Evolutionary conservation across 2,329 filamentous ascomycete species (phyloP).

Genomic region (Colletotrichum musae): DNA sequence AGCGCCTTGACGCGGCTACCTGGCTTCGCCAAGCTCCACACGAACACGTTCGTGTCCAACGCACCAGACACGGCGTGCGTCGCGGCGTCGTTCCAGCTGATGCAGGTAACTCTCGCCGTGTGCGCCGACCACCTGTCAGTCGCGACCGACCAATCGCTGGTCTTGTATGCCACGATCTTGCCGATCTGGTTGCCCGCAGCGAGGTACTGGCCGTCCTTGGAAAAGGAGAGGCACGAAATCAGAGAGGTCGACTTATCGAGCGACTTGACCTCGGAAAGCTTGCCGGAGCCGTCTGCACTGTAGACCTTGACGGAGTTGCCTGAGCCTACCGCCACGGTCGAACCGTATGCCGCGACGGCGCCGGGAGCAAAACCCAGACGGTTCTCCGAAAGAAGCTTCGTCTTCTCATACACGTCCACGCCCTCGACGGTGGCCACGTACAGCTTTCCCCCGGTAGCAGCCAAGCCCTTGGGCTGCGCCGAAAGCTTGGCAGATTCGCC

Average conservation of each 20-base stretch:
- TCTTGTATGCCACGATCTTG: slow-evolving; percentile 88
- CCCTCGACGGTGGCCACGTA: slow-evolving; percentile 71
- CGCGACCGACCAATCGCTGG: slow-evolving; percentile 75
- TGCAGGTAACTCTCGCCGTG: slow-evolving; percentile 69
- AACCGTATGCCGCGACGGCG: slow-evolving; percentile 78
- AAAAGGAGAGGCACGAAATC: slow-evolving; percentile 88
- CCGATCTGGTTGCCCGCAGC: slow-evolving; percentile 88
- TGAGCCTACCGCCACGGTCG: slow-evolving; percentile 80
- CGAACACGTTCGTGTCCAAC: slow-evolving; percentile 91
- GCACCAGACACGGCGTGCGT: slow-evolving; percentile 87
- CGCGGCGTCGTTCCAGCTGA: slow-evolving; percentile 83
- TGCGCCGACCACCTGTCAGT: slow-evolving; percentile 81
- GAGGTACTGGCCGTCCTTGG: slow-evolving; percentile 80
- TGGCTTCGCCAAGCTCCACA: slow-evolving; percentile 90
- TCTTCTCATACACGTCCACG: slow-evolving; percentile 70
- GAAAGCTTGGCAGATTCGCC: slow-evolving; percentile 77
- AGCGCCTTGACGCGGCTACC: slow-evolving; percentile 86
- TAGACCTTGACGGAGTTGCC: slow-evolving; percentile 85
- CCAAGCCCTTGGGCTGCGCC: slow-evolving; percentile 85
- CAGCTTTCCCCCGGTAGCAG: slow-evolving; percentile 65
- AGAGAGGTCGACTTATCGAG: slow-evolving; percentile 79
- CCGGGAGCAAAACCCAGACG: slow-evolving; percentile 77
- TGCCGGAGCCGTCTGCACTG: slow-evolving; percentile 69
- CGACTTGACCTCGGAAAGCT: slow-evolving; percentile 67
- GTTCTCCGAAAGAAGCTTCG: slow-evolving; percentile 71